These are phyloP conservation scores for Chaetomium tenue DNA, from an alignment of 495 filamentous ascomycete genomes.

Conservation along the genomic window DNA sequence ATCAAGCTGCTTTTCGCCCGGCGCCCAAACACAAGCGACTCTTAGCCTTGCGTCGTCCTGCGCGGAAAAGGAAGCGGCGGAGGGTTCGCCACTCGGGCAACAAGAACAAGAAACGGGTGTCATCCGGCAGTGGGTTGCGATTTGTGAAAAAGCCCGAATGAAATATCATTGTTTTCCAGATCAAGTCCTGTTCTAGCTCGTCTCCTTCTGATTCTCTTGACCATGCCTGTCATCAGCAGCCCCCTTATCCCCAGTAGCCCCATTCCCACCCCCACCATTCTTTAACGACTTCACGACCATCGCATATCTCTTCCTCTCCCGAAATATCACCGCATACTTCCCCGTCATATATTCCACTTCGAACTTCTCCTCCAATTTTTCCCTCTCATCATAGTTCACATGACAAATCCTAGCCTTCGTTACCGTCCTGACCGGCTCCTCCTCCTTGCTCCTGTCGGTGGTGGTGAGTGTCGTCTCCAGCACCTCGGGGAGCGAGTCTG, in stretches of 20 bases:
- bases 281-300: slow-evolving; percentile 1
- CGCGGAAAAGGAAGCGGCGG: no score
- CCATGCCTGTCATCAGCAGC: not conserved
- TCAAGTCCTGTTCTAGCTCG: not conserved
- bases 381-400: not conserved
- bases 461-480: not conserved
- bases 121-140: no score
- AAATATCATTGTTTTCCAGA: no score
- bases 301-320: not conserved
- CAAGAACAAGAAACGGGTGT: no score
- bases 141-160: no score
- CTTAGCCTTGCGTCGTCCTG: no score
- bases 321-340: not conserved
- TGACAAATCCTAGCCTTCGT: not conserved
- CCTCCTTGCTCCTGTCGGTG: no score
- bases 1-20: no score
- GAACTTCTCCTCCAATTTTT: not conserved
- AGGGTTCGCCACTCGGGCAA: no score
- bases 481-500: not conserved
- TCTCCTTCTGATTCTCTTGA: not conserved
- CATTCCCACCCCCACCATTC: not conserved
- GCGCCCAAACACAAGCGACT: no score
- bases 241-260: not conserved
- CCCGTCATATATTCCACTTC: not conserved
- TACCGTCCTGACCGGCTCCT: not conserved